These are phyloP conservation scores for Globisporangium nagaii DNA, from an alignment of 352 stramenopile species.

Conservation along the genomic window DNA sequence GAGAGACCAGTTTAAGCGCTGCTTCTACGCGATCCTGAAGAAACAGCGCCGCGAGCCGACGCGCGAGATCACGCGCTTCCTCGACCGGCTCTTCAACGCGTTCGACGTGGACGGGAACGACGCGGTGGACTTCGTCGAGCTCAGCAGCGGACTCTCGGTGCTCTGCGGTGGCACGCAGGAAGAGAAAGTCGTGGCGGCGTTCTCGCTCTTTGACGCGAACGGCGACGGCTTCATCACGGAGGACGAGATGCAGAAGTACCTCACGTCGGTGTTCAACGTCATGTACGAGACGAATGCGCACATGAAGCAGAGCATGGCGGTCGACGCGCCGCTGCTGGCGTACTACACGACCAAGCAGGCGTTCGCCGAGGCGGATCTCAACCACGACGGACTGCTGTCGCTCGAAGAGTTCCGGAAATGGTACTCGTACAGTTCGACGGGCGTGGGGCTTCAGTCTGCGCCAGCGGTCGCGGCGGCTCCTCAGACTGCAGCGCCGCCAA, in stretches of 20 bases:
- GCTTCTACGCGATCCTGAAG: conserved; percentile 61
- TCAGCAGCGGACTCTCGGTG: conserved; percentile 73
- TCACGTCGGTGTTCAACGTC: conserved; percentile 66
- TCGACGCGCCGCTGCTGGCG: conserved; percentile 55
- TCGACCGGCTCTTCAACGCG: conserved; percentile 69
- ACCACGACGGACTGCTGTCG: conserved; percentile 70
- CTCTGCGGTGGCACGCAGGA: conserved; percentile 65
- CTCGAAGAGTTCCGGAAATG: conserved; percentile 80
- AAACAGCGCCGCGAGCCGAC: conserved; percentile 48
- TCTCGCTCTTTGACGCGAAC: conserved; percentile 81
- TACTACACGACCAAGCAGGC: conserved; percentile 70
- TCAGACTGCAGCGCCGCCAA: not conserved
- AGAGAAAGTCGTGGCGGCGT: conserved; percentile 76
- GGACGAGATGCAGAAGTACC: conserved; percentile 78
- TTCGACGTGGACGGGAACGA: conserved; percentile 73
- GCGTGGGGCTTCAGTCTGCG: not conserved
- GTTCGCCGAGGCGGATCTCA: conserved; percentile 85
- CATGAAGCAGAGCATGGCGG: conserved; percentile 30
- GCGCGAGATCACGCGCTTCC: conserved; percentile 42
- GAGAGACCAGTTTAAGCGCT: conserved; percentile 60
- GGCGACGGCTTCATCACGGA: conserved; percentile 80
- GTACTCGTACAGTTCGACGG: conserved; percentile 32
- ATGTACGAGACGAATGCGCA: conserved; percentile 44
- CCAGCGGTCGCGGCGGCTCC: not conserved
- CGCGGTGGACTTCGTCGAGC: conserved; percentile 69